These are phyloP conservation scores for Phtheirospermum japonicum DNA, from an alignment of 257 asterid species.

Conservation along the genomic window DNA sequence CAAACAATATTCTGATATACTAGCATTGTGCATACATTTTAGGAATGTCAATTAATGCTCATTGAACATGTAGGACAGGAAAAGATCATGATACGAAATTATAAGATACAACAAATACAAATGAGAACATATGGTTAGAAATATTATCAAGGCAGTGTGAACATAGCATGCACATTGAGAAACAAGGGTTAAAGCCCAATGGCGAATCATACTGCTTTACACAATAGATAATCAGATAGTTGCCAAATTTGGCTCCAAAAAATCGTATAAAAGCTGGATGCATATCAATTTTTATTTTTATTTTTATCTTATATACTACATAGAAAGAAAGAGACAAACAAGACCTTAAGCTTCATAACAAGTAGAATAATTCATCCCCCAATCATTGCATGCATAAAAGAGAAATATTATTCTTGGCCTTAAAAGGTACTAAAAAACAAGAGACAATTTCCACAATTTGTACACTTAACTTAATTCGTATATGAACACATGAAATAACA, in stretches of 20 bases:
- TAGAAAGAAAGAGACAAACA: not conserved
- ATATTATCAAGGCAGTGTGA: too few relatives aligned
- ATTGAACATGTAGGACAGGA: too few relatives aligned
- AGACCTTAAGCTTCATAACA: not conserved
- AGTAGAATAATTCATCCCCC: not conserved
- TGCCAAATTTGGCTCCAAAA: not conserved
- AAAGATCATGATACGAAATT: too few relatives aligned
- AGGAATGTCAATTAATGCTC: too few relatives aligned
- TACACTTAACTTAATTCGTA: not conserved
- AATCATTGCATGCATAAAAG: not conserved
- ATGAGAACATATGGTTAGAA: too few relatives aligned
- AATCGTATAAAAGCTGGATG: not conserved
- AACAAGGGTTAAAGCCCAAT: not conserved
- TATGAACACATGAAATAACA: not conserved
- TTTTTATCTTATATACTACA: not conserved
- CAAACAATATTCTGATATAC: too few relatives aligned
- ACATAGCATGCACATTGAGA: too few relatives aligned
- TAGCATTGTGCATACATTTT: too few relatives aligned
- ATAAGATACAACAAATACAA: too few relatives aligned
- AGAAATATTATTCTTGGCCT: slow-evolving; percentile 1
- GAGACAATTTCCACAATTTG: not conserved
- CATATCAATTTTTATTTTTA: not conserved
- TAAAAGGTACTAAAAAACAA: not conserved
- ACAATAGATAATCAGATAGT: not conserved
- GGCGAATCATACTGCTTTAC: not conserved